Evolutionary conservation across 352 stramenopile genomes (phyloP), one percentile per base, ranked within the genome.

Genomic region (Pythium brachiatum): DNA sequence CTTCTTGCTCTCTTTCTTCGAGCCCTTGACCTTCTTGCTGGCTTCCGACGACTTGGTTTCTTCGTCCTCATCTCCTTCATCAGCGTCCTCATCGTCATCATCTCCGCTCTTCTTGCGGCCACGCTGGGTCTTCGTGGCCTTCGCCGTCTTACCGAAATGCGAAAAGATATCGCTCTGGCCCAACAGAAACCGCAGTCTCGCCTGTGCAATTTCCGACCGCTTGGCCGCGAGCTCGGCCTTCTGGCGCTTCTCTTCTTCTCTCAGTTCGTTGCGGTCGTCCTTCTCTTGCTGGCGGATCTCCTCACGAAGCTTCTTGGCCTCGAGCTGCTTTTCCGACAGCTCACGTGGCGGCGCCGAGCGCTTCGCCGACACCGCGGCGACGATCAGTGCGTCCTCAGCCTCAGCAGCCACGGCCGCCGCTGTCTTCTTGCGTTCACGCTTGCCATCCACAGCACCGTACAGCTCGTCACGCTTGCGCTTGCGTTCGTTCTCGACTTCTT

Each of bases 131-230:
- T 76, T 89, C 55, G 76, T 78, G 1, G 76, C 81, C 44, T 61
- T 44, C 2, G 48, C 34, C 27, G 89, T 81, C 72, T 96, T 92
- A 18, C 94, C 93, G 73, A 99, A 99, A 66, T 99, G 96, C 36
- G 94, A 92, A 76, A 99, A 99, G 13, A 99, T 97, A 60, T 99
- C 97, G 34, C 90, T 98, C 72, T 99, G 97, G 0, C 84, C 90
- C 27, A 99, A 83, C 46, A 99, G 66, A 73, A 98, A 99, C 62
- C 98, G 78, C 46, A 99, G 79, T 58, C 86, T 72, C 41, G 84
- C 86, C 12, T 86, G 89, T 26, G 86, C 86, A 20, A 90, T 90
- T 2, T 90, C 79, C 12, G 84, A 90, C 51, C 89, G 86, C 23
- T 92, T 94, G 57, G 88, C 62, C 2, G 81, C 79, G 0, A 95